These are phyloP conservation scores for Boletellus sp. DNA, from an alignment of 1,284 basidiomycete genomes.

Conservation along the genomic window DNA sequence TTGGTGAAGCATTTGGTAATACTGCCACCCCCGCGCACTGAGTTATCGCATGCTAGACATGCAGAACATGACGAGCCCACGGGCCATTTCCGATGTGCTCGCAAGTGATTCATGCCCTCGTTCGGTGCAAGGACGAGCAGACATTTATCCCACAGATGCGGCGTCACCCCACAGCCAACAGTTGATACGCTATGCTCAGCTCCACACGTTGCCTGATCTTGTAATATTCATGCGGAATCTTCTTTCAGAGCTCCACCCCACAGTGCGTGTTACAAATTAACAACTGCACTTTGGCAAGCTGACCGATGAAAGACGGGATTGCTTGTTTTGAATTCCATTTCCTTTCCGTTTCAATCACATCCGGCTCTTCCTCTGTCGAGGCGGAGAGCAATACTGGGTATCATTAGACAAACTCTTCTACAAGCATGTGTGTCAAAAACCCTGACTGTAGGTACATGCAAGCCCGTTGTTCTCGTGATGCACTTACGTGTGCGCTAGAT, in stretches of 20 bases:
- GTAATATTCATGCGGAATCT: conserved; percentile 58
- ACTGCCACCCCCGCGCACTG: conserved; percentile 2
- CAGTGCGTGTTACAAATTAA: conserved; percentile 38
- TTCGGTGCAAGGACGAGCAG: conserved; percentile 5
- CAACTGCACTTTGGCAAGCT: conserved; percentile 8
- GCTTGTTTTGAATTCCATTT: conserved; percentile 62
- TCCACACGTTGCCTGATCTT: conserved; percentile 51
- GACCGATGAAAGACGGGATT: conserved; percentile 42
- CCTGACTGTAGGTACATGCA: conserved; percentile 44
- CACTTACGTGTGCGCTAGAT: conserved; percentile 39
- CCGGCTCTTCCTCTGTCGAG: conserved; percentile 36
- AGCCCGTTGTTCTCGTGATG: not conserved
- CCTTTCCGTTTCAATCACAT: conserved; percentile 57
- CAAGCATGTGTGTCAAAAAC: conserved; percentile 46
- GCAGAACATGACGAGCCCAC: conserved; percentile 60
- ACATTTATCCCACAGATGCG: conserved; percentile 24
- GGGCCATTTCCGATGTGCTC: conserved; percentile 41
- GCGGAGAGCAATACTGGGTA: conserved; percentile 45
- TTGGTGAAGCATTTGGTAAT: conserved; percentile 44
- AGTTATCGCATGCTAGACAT: conserved; percentile 41
- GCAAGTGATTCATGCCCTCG: conserved; percentile 36
- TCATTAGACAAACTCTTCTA: conserved; percentile 50
- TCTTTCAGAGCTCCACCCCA: conserved; percentile 40
- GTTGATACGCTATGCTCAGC: conserved; percentile 30
- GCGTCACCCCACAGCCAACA: conserved; percentile 17